Conservation (phyloP, 139 green algal species). For the Ettlia oleoabundans region DNA sequence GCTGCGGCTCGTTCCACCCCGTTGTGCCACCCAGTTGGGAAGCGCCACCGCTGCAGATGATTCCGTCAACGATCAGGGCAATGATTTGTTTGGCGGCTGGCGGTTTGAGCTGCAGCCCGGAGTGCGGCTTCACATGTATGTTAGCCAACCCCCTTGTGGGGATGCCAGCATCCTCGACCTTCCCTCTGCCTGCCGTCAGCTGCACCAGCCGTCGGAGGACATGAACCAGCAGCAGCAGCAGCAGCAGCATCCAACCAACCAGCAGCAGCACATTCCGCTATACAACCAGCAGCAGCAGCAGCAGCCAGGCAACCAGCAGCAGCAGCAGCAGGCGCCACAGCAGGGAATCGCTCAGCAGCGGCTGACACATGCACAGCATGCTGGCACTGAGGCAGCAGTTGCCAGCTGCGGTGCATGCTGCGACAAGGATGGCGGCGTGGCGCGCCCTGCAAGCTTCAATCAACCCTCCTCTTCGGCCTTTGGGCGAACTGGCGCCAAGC, state of each 20-base stretch:
- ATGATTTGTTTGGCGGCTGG: conserved; percentile 23
- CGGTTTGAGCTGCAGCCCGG: conserved; percentile 56
- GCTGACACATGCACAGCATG: too few relatives aligned
- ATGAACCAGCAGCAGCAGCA: background rate
- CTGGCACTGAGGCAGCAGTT: too few relatives aligned
- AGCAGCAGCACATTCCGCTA: background rate
- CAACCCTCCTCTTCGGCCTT: background rate
- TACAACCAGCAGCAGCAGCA: background rate
- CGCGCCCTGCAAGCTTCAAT: background rate
- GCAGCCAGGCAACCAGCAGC: background rate
- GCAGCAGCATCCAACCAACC: background rate
- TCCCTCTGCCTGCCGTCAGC: background rate
- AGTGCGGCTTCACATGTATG: conserved; percentile 77
- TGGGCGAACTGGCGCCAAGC: conserved; percentile 62
- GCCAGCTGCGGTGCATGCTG: too few relatives aligned
- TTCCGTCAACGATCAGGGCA: too few relatives aligned
- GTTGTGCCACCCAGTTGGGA: too few relatives aligned
- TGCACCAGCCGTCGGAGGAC: too few relatives aligned
- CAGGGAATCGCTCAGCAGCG: too few relatives aligned
- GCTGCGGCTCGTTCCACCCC: conserved; percentile 4
- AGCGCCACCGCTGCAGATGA: background rate
- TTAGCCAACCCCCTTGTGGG: conserved; percentile 86
- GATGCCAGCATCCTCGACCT: conserved; percentile 78
- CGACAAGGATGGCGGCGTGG: background rate
- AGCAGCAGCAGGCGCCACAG: background rate